These are phyloP conservation scores for Pisolithus orientalis DNA, from an alignment of 768 basidiomycete species.

Conservation along the genomic window DNA sequence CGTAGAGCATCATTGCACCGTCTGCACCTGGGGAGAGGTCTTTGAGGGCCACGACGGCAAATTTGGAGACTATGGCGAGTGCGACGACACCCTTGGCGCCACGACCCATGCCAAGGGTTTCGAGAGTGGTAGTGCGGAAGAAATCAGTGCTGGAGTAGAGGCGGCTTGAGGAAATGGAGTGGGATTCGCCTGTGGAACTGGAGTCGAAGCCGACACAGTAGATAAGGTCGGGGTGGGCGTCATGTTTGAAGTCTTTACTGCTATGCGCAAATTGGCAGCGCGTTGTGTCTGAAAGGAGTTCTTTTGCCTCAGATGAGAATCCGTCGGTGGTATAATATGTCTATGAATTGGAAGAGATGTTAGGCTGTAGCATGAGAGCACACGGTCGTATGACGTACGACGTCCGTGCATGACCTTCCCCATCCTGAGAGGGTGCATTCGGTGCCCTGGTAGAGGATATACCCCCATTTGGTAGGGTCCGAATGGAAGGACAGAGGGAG, in stretches of 20 bases:
- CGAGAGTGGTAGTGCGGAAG: conserved; percentile 59
- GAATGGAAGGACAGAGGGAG: conserved; percentile 86
- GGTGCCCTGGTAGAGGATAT: conserved; percentile 77
- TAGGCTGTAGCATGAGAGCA: conserved; percentile 2
- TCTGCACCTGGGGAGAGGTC: conserved; percentile 48
- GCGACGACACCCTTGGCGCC: conserved; percentile 87
- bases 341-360: conserved; percentile 30
- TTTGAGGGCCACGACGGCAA: conserved; percentile 84
- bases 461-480: conserved; percentile 57
- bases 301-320: conserved; percentile 54
- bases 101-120: conserved; percentile 83
- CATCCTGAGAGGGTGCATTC: conserved; percentile 51
- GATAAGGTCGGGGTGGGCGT: conserved; percentile 67
- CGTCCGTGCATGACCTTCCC: conserved; percentile 61
- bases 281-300: conserved; percentile 64
- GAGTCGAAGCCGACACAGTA: conserved; percentile 89
- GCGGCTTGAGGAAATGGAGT: conserved; percentile 50
- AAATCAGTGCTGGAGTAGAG: conserved; percentile 85
- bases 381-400: conserved; percentile 35
- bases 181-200: conserved; percentile 34
- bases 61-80: conserved; percentile 89
- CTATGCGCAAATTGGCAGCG: conserved; percentile 89
- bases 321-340: conserved; percentile 87
- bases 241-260: conserved; percentile 73
- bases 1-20: conserved; percentile 81